A percentile compares a stretch with the other conserved stretches of the same genome.
Evolutionary conservation across 2,329 filamentous ascomycete species (phyloP).

Genomic region (Neonectria neomacrospora): DNA sequence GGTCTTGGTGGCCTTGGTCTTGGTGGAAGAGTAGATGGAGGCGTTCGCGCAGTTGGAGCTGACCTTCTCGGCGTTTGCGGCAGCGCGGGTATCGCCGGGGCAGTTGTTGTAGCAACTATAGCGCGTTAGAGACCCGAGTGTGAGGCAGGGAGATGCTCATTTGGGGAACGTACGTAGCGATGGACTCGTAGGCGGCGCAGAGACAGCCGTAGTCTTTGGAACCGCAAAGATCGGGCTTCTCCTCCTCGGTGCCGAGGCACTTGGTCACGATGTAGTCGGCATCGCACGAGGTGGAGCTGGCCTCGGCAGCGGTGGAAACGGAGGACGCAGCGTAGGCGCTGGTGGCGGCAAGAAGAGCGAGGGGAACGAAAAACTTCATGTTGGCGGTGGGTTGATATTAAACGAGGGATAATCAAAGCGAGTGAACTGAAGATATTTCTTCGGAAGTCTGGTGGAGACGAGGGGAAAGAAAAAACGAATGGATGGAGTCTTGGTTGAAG

Average conservation of each 20-base stretch:
- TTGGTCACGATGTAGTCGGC: slow-evolving; percentile 60
- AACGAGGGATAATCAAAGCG: slow-evolving; percentile 4
- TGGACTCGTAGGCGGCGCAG: slow-evolving; percentile 56
- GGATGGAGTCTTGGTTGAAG: background rate
- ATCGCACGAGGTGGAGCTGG: slow-evolving; percentile 50
- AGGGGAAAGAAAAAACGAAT: background rate
- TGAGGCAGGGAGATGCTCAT: background rate
- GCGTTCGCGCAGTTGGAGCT: slow-evolving; percentile 59
- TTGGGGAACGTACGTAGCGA: slow-evolving; percentile 57
- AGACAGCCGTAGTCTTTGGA: slow-evolving; percentile 58
- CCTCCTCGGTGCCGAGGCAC: slow-evolving; percentile 55
- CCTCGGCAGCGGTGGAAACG: slow-evolving; percentile 43
- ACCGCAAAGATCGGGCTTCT: slow-evolving; percentile 51
- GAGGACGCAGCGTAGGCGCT: slow-evolving; percentile 49
- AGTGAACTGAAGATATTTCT: background rate
- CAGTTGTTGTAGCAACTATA: slow-evolving; percentile 67
- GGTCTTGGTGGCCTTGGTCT: slow-evolving; percentile 37
- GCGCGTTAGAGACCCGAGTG: slow-evolving; percentile 23
- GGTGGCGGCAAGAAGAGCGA: slow-evolving; percentile 53
- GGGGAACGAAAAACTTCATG: slow-evolving; percentile 59
- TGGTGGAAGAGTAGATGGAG: slow-evolving; percentile 52
- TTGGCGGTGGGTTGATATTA: slow-evolving; percentile 35
- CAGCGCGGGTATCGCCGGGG: slow-evolving; percentile 58
- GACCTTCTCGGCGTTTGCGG: slow-evolving; percentile 51
- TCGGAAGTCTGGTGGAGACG: background rate